Conservation (phyloP, 768 basidiomycete species). For the Gloeopeniophorella convolvens region DNA sequence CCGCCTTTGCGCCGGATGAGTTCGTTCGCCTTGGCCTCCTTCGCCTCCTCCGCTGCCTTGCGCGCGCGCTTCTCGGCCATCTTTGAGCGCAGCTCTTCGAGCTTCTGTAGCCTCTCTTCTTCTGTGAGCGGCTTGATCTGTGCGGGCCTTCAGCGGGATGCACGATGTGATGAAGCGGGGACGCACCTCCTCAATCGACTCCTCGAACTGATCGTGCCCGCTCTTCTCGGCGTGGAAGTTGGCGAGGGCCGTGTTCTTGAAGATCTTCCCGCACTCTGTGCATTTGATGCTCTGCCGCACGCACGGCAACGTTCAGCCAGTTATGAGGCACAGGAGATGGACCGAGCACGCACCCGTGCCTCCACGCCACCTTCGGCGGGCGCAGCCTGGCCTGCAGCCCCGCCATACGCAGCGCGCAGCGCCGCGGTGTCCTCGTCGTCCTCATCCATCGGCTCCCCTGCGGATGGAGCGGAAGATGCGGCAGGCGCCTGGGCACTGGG, state of each 20-base stretch:
- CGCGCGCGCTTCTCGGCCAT: constrained; percentile 73
- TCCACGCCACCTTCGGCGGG: constrained; percentile 39
- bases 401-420: constrained; percentile 44
- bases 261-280: constrained; percentile 76
- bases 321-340: not conserved
- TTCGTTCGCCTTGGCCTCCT: constrained; percentile 71
- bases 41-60: constrained; percentile 67
- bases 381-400: constrained; percentile 27
- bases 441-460: constrained; percentile 39
- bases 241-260: constrained; percentile 79
- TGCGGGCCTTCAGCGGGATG: not conserved
- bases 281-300: constrained; percentile 70
- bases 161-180: constrained; percentile 2
- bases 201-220: constrained; percentile 94
- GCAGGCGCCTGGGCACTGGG: constrained; percentile 29
- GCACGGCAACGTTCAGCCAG: not conserved
- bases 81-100: constrained; percentile 72
- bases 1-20: constrained; percentile 79
- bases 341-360: constrained; percentile 48
- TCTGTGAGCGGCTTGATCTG: constrained; percentile 93
- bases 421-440: constrained; percentile 71
- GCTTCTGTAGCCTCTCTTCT: constrained; percentile 80
- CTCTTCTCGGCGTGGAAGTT: constrained; percentile 93
- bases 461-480: constrained; percentile 16
- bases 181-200: constrained; percentile 85